These are phyloP conservation scores for Gossypium gossypioides DNA, from an alignment of 441 rosid genomes.

Conservation along the genomic window DNA sequence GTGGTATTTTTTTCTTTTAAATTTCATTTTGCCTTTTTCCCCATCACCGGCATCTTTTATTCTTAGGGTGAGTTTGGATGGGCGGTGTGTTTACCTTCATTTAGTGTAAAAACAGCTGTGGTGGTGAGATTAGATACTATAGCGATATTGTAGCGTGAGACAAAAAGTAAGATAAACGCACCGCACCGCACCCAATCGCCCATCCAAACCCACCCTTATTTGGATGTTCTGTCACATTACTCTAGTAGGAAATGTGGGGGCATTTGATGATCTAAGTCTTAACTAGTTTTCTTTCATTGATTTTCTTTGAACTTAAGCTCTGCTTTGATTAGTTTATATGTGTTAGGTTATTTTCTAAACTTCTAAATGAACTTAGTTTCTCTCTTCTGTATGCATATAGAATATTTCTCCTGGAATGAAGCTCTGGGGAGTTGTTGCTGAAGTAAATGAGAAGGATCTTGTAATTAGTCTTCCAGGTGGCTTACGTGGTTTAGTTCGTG, in stretches of 20 bases:
- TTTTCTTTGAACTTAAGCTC: background rate
- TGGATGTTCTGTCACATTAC: background rate
- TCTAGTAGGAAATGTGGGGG: background rate
- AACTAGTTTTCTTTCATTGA: background rate
- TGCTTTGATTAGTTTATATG: background rate
- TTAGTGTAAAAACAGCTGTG: too few species aligned
- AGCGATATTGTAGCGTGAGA: too few species aligned
- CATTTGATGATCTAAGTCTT: background rate
- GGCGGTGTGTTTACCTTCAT: too few species aligned
- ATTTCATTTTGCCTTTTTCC: background rate
- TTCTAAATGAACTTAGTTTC: conserved; percentile 12
- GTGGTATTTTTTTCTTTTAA: background rate
- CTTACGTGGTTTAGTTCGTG: conserved; percentile 84
- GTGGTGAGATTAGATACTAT: too few species aligned
- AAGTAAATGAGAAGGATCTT: conserved; percentile 91
- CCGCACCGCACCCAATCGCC: too few species aligned
- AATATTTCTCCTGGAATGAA: conserved; percentile 92
- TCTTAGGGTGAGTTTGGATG: too few species aligned
- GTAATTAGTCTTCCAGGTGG: conserved; percentile 88
- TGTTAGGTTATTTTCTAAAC: conserved; percentile 5
- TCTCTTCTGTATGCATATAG: conserved; percentile 30
- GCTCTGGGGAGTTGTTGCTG: conserved; percentile 89
- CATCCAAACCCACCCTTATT: too few species aligned
- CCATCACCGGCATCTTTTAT: background rate
- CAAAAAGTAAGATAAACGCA: too few species aligned